Conservation (phyloP, 176 grass and related monocot species). For the Puya raimondii region DNA sequence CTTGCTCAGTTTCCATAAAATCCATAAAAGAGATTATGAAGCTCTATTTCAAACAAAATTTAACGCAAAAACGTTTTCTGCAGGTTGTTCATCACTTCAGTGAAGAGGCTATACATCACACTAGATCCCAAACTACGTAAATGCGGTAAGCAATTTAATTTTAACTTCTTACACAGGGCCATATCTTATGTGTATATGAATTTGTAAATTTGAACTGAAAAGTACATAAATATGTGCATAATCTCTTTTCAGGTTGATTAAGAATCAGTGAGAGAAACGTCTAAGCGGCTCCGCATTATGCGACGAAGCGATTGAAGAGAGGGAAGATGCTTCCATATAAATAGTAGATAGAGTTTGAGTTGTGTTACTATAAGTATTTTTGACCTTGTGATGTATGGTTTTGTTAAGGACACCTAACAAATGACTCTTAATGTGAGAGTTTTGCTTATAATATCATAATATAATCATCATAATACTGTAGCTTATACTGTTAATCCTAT, state of each 20-base stretch:
- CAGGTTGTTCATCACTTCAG: slow-evolving; percentile 56
- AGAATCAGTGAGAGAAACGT: not conserved
- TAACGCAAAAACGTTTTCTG: not conserved
- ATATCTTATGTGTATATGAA: not conserved
- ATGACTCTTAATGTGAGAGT: no score
- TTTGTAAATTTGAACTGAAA: not conserved
- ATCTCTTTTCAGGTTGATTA: not conserved
- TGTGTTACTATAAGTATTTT: no score
- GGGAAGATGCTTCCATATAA: no score
- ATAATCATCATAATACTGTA: no score
- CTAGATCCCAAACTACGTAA: slow-evolving; percentile 27
- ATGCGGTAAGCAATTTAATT: slow-evolving; percentile 3
- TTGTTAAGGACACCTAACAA: no score
- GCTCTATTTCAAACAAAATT: not conserved
- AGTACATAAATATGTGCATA: not conserved
- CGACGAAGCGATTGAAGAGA: no score
- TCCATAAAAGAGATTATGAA: not conserved
- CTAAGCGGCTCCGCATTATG: not conserved
- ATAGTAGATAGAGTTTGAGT: no score
- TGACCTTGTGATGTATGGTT: no score
- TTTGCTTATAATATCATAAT: no score
- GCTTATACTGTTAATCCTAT: no score
- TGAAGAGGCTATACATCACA: slow-evolving; percentile 65
- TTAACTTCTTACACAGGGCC: not conserved
- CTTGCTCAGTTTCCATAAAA: slow-evolving; percentile 1